Conservation (phyloP, 306 rosid genomes). For the Prunus mume region DNA sequence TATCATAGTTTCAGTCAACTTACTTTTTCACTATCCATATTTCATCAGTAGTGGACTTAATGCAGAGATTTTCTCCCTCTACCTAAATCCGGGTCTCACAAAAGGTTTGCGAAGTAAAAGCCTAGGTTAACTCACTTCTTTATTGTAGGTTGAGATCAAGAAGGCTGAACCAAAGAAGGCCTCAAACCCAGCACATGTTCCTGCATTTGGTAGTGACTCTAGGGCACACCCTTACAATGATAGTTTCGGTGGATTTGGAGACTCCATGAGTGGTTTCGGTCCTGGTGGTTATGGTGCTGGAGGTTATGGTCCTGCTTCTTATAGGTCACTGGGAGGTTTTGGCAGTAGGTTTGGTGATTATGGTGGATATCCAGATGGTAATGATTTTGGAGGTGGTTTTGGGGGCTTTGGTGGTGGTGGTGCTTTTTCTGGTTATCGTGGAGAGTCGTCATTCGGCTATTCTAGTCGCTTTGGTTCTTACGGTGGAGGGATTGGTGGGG, state of each 20-base stretch:
- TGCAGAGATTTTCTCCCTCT: slow-evolving; percentile 37
- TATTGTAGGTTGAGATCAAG: slow-evolving; percentile 99
- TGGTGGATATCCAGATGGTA: slow-evolving; percentile 54
- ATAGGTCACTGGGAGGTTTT: slow-evolving; percentile 40
- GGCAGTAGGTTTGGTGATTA: slow-evolving; percentile 53
- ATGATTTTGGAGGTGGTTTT: slow-evolving; percentile 49
- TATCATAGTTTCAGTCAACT: neutral
- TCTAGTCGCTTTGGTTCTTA: slow-evolving; percentile 46
- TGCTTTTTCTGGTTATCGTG: slow-evolving; percentile 44
- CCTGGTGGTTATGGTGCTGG: slow-evolving; percentile 53
- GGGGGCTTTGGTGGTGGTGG: slow-evolving; percentile 47
- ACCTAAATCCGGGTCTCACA: slow-evolving; percentile 27
- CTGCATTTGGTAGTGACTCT: slow-evolving; percentile 79
- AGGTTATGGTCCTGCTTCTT: slow-evolving; percentile 33
- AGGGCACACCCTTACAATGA: slow-evolving; percentile 78
- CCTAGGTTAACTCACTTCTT: slow-evolving; percentile 81
- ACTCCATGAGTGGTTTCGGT: slow-evolving; percentile 64
- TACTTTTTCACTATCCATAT: neutral
- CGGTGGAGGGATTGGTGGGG: slow-evolving; percentile 42
- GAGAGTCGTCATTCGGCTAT: slow-evolving; percentile 43
- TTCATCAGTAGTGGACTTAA: slow-evolving; percentile 20
- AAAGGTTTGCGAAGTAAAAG: slow-evolving; percentile 27
- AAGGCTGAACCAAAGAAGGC: slow-evolving; percentile 92
- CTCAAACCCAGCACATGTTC: slow-evolving; percentile 75
- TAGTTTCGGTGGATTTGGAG: slow-evolving; percentile 59